Evolutionary conservation across 108 stramenopile species (phyloP).

Genomic region (Nannochloropsis oceanica): DNA sequence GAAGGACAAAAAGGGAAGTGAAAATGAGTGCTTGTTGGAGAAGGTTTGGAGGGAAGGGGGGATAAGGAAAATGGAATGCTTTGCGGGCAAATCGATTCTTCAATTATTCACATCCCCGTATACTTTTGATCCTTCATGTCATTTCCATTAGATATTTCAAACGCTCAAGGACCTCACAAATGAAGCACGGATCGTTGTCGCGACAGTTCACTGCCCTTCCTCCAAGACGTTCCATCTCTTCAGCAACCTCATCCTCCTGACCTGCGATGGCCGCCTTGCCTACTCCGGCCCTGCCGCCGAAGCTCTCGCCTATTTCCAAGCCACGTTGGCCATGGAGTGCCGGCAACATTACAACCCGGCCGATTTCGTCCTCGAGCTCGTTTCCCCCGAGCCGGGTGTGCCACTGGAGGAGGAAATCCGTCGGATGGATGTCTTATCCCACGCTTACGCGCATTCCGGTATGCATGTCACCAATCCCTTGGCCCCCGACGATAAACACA

Average conservation of each 20-base stretch:
- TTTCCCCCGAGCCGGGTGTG: not conserved
- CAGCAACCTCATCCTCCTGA: conserved; percentile 35
- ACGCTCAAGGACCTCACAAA: not conserved
- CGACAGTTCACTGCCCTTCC: conserved; percentile 27
- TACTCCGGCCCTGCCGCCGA: conserved; percentile 26
- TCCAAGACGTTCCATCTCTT: conserved; percentile 16
- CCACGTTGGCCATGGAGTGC: conserved; percentile 12
- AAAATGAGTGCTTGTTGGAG: not conserved
- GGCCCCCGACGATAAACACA: not conserved
- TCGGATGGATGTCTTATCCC: not conserved
- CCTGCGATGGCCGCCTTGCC: conserved; percentile 29
- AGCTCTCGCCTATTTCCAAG: conserved; percentile 35
- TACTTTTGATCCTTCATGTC: too few species aligned
- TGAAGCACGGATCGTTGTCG: not conserved
- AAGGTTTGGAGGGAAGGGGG: too few species aligned
- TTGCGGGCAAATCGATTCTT: too few species aligned
- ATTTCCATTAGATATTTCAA: not conserved
- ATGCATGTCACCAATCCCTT: not conserved
- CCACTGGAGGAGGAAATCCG: not conserved
- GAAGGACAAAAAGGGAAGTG: not conserved
- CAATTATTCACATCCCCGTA: too few species aligned
- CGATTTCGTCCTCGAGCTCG: conserved; percentile 37
- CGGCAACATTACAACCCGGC: conserved; percentile 37
- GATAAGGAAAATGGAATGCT: too few species aligned
- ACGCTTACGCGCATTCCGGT: not conserved